phyloP scores from a whole-genome alignment of 2,329 filamentous ascomycete genomes.

The Fonsecaea pugnacius region DNA sequence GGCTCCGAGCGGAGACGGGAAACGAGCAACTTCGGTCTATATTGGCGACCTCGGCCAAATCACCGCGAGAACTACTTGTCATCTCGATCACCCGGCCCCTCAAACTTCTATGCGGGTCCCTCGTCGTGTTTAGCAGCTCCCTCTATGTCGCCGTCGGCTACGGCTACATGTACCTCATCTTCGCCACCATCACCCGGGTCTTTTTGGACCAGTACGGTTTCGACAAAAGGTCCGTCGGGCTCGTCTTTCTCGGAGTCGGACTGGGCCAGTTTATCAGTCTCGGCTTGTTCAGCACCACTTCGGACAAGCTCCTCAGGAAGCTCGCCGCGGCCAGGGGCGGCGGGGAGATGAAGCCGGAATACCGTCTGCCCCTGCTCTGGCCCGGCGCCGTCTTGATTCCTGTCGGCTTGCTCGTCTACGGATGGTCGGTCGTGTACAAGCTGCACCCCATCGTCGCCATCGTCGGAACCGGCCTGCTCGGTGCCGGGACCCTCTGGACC shows the following conservation, averaged over 20 bases:
- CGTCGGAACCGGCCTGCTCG: conserved; percentile 57
- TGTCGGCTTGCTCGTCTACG: conserved; percentile 60
- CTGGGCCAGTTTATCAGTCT: conserved; percentile 57
- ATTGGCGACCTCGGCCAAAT: conserved; percentile 42
- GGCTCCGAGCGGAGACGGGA: conserved; percentile 48
- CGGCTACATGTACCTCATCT: conserved; percentile 59
- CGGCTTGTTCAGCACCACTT: conserved; percentile 38
- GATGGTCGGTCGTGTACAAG: conserved; percentile 57
- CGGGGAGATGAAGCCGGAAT: conserved; percentile 51
- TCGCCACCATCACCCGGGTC: conserved; percentile 58
- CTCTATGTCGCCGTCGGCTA: conserved; percentile 58
- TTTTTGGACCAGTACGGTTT: conserved; percentile 57
- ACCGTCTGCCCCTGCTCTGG: conserved; percentile 60
- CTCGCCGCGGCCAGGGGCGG: conserved; percentile 47
- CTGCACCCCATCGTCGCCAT: conserved; percentile 60
- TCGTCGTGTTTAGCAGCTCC: conserved; percentile 57
- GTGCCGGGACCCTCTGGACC: conserved; percentile 47
- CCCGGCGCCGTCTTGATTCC: conserved; percentile 59
- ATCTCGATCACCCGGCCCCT: conserved; percentile 55
- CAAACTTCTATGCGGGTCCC: conserved; percentile 56
- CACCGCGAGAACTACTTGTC: conserved; percentile 55
- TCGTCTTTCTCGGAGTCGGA: conserved; percentile 55
- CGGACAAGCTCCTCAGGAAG: background rate
- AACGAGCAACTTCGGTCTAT: conserved; percentile 42
- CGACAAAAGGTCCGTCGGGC: conserved; percentile 51